phyloP scores from a whole-genome alignment of 2,329 filamentous ascomycete species.

The Aureobasidium namibiae region DNA sequence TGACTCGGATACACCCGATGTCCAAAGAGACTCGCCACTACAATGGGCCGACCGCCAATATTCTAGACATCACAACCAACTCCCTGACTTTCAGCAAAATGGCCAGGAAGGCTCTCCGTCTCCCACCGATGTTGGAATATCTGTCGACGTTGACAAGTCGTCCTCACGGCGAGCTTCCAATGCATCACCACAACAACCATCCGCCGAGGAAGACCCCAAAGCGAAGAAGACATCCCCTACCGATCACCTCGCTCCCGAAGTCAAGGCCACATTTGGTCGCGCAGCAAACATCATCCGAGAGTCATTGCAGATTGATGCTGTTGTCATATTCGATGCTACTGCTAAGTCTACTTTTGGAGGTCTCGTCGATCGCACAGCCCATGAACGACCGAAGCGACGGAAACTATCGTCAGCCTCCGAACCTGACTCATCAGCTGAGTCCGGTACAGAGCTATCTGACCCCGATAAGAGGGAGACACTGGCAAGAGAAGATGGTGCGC shows the following conservation, averaged over 20 bases:
- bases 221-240: slow-evolving; percentile 15
- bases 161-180: neutral
- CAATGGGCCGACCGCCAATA: neutral
- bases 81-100: neutral
- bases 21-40: neutral
- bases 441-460: neutral
- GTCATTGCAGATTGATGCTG: slow-evolving; percentile 37
- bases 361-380: slow-evolving; percentile 4
- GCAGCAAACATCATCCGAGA: slow-evolving; percentile 37
- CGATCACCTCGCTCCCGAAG: slow-evolving; percentile 18
- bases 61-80: neutral
- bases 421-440: neutral
- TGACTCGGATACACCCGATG: neutral
- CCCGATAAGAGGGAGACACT: neutral
- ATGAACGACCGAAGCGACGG: slow-evolving; percentile 3
- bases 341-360: slow-evolving; percentile 15
- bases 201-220: neutral
- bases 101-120: neutral
- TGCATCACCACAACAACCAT: neutral
- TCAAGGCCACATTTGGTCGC: slow-evolving; percentile 28
- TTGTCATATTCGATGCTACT: slow-evolving; percentile 31
- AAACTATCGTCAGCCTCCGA: neutral
- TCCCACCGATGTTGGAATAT: neutral
- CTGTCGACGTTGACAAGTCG: neutral
- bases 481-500: neutral